These are phyloP conservation scores for Leonotis leonurus DNA, from an alignment of 257 asterid species.

Conservation along the genomic window DNA sequence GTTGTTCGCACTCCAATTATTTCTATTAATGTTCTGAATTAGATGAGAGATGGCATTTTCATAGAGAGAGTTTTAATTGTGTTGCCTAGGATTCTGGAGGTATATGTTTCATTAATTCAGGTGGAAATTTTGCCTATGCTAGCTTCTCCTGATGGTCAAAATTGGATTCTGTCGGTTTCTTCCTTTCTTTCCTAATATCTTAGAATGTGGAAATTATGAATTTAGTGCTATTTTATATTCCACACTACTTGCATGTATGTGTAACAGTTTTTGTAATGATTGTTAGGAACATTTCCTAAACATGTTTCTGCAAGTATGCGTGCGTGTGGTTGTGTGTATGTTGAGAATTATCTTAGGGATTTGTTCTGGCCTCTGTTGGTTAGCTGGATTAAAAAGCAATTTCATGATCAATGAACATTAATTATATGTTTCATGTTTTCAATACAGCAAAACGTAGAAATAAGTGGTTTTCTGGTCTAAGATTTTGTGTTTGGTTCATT, in stretches of 20 bases:
- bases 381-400: background rate
- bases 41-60: background rate
- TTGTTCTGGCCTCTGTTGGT: background rate
- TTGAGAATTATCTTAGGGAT: constrained; percentile 4
- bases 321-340: background rate
- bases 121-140: constrained; percentile 12
- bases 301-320: background rate
- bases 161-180: background rate
- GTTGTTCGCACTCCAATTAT: background rate
- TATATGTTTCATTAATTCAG: background rate
- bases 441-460: constrained; percentile 14
- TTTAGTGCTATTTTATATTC: background rate
- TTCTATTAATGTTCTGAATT: background rate
- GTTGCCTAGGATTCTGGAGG: background rate
- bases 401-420: background rate
- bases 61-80: constrained; percentile 1
- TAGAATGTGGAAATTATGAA: background rate
- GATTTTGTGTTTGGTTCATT: constrained; percentile 2
- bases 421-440: background rate
- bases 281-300: background rate
- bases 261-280: background rate
- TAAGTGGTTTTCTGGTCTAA: background rate
- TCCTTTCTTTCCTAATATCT: background rate
- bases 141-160: background rate
- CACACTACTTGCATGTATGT: background rate